Evolutionary conservation across 345 rosid genomes (phyloP), one percentile per base, ranked within the genome.

Genomic region (Citrus reticulata): DNA sequence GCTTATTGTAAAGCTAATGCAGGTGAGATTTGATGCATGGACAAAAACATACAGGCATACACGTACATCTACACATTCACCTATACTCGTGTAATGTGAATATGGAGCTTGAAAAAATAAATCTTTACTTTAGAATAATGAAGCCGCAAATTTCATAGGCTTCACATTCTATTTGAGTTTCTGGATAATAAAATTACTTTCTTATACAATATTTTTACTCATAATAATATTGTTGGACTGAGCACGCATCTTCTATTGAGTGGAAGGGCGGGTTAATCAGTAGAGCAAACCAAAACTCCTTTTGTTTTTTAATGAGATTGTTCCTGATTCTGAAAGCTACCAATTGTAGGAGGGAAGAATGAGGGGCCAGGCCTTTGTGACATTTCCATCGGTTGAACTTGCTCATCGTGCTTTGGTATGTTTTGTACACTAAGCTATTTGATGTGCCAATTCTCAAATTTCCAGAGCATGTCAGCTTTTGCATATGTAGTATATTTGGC

Each of bases 321-420:
- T 40, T 62, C 42, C 70, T 29, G 24, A 35, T 59, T 19, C 32
- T 72, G 35, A 29, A 74, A 67, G 22, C 25, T 54, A 51, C 79
- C 63, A 24, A 76, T 79, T 86, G 54, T 90, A 95, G 99, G 99
- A 94, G 85, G 97, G 98, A 79, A 88, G 98, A 82, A 94, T 95
- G 98, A 90, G 97, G 84, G 98, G 96, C 76, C 99, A 92, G 86
- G 99, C 99, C 55, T 96, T 94, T 81, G 89, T 96, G 81, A 94
- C 98, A 55, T 96, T 96, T 85, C 97, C 97, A 76, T 90, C 97
- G 0, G 84, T 87, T 81, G 98, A 96, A 84, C 89, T 94, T 79
- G 97, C 97, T 32, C 98, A 90, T 72, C 86, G 46, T 78, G 97
- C 97, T 71, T 83, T 96, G 97, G 97, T 94, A 85, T 72, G 90